Conservation (phyloP, 2,329 filamentous ascomycete genomes). For the Ophiognomonia clavigignenti-juglandacearum region DNA sequence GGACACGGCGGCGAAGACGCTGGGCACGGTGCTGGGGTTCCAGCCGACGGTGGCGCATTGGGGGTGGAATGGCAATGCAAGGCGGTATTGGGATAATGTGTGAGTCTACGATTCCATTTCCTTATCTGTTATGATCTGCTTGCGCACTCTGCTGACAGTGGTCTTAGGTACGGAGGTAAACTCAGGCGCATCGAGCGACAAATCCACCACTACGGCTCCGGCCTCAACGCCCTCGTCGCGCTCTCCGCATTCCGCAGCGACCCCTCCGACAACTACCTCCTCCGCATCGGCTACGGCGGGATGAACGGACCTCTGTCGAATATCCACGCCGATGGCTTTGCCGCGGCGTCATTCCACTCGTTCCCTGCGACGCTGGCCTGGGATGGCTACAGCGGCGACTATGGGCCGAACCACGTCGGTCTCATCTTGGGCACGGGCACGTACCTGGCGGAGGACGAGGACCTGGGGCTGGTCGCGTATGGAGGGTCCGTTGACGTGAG, state of each 20-base stretch:
- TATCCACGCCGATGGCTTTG: slow-evolving; percentile 50
- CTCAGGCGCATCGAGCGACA: slow-evolving; percentile 40
- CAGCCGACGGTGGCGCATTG: slow-evolving; percentile 55
- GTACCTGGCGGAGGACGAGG: slow-evolving; percentile 41
- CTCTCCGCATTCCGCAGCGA: slow-evolving; percentile 45
- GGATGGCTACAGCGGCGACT: slow-evolving; percentile 54
- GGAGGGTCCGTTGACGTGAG: slow-evolving; percentile 35
- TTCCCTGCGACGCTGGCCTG: slow-evolving; percentile 51
- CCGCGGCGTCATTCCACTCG: slow-evolving; percentile 51
- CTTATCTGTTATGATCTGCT: neutral
- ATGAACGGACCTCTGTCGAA: slow-evolving; percentile 48
- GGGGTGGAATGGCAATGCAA: slow-evolving; percentile 59
- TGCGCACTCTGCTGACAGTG: too few species aligned
- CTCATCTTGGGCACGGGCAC: slow-evolving; percentile 43
- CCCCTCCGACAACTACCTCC: slow-evolving; percentile 41
- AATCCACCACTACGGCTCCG: slow-evolving; percentile 58
- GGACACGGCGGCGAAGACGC: slow-evolving; percentile 40
- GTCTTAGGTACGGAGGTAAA: slow-evolving; percentile 40
- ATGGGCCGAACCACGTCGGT: slow-evolving; percentile 50
- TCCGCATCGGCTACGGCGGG: slow-evolving; percentile 51
- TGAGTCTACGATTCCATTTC: neutral
- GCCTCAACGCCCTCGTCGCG: slow-evolving; percentile 51
- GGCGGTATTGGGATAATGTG: slow-evolving; percentile 55
- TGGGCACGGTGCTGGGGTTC: slow-evolving; percentile 50
- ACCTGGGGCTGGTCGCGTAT: slow-evolving; percentile 38